Conservation (phyloP, 1,284 basidiomycete genomes). For the Fomitopsis schrenkii region DNA sequence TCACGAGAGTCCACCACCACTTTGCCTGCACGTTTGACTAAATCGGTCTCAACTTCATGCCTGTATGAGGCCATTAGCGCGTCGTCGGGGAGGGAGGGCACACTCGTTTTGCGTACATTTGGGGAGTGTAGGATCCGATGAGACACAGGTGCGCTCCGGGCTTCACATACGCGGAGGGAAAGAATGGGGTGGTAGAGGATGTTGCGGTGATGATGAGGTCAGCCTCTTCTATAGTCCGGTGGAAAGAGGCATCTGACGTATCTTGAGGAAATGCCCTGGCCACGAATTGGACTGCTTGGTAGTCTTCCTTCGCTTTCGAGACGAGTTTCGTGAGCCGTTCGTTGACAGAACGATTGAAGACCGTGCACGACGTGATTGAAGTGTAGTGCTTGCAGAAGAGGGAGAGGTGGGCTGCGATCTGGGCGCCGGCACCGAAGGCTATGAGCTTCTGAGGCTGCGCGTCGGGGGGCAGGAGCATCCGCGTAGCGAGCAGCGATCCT, state of each 20-base stretch:
- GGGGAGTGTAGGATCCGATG: conserved; percentile 79
- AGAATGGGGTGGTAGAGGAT: conserved; percentile 66
- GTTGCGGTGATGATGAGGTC: conserved; percentile 76
- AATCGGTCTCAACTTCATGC: conserved; percentile 59
- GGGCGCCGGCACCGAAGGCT: conserved; percentile 75
- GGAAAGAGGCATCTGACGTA: conserved; percentile 8
- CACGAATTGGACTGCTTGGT: conserved; percentile 35
- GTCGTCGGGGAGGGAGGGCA: background rate
- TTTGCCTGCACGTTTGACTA: conserved; percentile 47
- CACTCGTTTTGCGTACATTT: conserved; percentile 44
- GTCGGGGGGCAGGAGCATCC: conserved; percentile 40
- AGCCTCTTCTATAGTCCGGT: conserved; percentile 34
- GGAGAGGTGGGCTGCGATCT: conserved; percentile 61
- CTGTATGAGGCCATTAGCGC: conserved; percentile 7
- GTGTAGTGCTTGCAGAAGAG: conserved; percentile 59
- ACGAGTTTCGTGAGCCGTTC: conserved; percentile 44
- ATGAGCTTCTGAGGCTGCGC: conserved; percentile 45
- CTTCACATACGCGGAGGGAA: conserved; percentile 58
- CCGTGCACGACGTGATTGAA: conserved; percentile 48
- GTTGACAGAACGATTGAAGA: conserved; percentile 64
- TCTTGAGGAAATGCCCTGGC: conserved; percentile 9
- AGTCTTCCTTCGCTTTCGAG: conserved; percentile 33
- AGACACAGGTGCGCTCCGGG: conserved; percentile 70
- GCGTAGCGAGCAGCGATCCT: conserved; percentile 74
- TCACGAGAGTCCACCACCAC: conserved; percentile 72